Evolutionary conservation across 106 monocot species (phyloP), one percentile per base, ranked within the genome.

Genomic region (Xerophyta viscosa): DNA sequence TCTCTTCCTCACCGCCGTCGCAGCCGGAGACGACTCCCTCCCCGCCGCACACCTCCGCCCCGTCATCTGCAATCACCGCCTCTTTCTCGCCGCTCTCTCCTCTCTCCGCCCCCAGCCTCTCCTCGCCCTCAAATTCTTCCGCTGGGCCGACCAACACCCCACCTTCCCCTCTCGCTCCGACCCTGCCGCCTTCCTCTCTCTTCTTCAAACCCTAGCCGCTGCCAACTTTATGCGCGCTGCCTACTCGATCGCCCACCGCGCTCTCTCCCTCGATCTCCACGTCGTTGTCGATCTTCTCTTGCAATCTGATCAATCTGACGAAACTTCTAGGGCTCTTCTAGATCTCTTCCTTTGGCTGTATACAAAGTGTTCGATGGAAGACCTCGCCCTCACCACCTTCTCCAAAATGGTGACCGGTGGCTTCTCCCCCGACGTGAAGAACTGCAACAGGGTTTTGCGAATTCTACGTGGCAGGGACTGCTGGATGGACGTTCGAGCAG

Each of bases 391-490:
- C 24, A 64, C 65, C 17, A 55, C 80, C 24, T 87, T 93, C 63
- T 66, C 62, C 29, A 71, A 69, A 61, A 83, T 93, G 83, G 61
- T 71, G 11, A 25, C 36, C 4, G 54, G 52, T 29, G 80, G 80
- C 5, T 41, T 66, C 22, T 26, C 41, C 1, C 92, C 92, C 0
- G 79, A 77, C 42, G 66, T 93, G 42, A 68, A 56, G 71, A 83
- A 93, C 42, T 93, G 83, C 42, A 93, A 87, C 44, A 63, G 77
- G 47, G 43, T 93, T 45, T 71, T 93, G 2, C 48, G 73, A 48
- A 31, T 52, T 33, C 48, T 87, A 41, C 54, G 92, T 25, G 71
- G 80, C 28, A 44, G 20, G 2, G 59, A 50, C 6, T 36, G 37
- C 53, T 71, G 74, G 70, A 25, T 29, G 0, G 74, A 80, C 15